Base-by-base conservation (phyloP, 202 grass and related monocot genomes). In the Hordeum pubiflorum region DNA sequence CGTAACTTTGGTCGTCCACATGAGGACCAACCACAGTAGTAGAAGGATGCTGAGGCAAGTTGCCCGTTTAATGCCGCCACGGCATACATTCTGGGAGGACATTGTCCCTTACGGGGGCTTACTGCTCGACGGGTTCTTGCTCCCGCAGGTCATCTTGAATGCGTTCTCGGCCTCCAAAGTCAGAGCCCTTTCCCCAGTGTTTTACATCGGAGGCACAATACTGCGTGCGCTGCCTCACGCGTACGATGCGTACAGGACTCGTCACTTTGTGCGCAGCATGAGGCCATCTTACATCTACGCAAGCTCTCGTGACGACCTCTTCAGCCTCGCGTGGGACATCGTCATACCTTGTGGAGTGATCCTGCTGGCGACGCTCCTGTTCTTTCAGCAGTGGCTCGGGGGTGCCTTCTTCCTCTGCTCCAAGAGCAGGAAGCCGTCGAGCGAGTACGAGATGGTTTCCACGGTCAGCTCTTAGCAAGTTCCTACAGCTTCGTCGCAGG, bases 101-200 rank as follows among this genome's bases (percentile, higher is more conserved):
- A 48, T 92, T 58, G 86, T 90, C 32, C 81, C 88, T 2, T 97
- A 92, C 66, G 86, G 86, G 21, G 94, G 94, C 32, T 75, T 93
- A 62, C 74, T 94, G 46, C 84, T 97, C 3, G 94, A 97, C 38
- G 88, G 86, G 1, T 97, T 97, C 82, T 63, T 97, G 72, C 86
- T 97, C 29, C 94, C 94, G 79, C 92, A 97, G 80, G 80, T 93
- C 36, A 77, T 92, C 67, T 83, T 94, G 46, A 93, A 94, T 36
- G 57, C 66, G 5, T 94, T 89, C 68, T 93, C 86, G 13, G 68
- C 81, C 48, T 91, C 94, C 39, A 97, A 89, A 80, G 82, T 92
- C 32, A 87, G 69, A 76, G 89, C 89, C 13, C 89, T 97, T 58
- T 84, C 82, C 59, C 58, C 58, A 9, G 86, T 80, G 36, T 97